These are phyloP conservation scores for Clonostachys byssicola DNA, from an alignment of 2,329 filamentous ascomycete genomes.

Conservation along the genomic window DNA sequence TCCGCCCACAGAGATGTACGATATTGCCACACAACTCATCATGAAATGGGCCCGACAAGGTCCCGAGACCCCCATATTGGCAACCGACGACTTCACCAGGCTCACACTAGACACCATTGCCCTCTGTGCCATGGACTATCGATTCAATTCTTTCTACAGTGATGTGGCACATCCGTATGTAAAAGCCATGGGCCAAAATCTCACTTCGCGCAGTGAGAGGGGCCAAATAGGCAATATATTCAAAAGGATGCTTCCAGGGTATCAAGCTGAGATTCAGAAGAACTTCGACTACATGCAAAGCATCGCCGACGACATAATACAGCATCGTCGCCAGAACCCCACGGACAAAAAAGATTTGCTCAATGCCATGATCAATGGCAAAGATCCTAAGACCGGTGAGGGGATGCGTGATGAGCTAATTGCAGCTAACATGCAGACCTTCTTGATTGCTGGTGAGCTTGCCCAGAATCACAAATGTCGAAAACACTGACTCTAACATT, in stretches of 20 bases:
- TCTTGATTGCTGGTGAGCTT: conserved; percentile 55
- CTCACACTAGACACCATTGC: conserved; percentile 69
- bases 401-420: conserved; percentile 60
- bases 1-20: conserved; percentile 14
- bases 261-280: conserved; percentile 33
- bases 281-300: conserved; percentile 48
- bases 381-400: conserved; percentile 63
- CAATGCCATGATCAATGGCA: conserved; percentile 63
- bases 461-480: no score
- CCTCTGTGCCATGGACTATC: conserved; percentile 63
- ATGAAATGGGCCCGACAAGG: conserved; percentile 69
- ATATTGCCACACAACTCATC: conserved; percentile 60
- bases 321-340: conserved; percentile 45
- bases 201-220: no score
- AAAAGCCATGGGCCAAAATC: no score
- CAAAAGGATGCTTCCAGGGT: conserved; percentile 36
- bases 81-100: conserved; percentile 68
- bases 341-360: conserved; percentile 59
- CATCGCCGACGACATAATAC: conserved; percentile 46
- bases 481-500: conserved; percentile 11
- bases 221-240: conserved; percentile 31
- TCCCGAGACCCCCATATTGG: conserved; percentile 48
- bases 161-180: conserved; percentile 68
- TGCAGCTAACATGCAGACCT: conserved; percentile 68
- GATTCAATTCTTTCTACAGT: conserved; percentile 72